Evolutionary conservation across 495 filamentous ascomycete species (phyloP), one percentile per base, ranked within the genome.

Genomic region (Hypoxylon lienhwacheense): DNA sequence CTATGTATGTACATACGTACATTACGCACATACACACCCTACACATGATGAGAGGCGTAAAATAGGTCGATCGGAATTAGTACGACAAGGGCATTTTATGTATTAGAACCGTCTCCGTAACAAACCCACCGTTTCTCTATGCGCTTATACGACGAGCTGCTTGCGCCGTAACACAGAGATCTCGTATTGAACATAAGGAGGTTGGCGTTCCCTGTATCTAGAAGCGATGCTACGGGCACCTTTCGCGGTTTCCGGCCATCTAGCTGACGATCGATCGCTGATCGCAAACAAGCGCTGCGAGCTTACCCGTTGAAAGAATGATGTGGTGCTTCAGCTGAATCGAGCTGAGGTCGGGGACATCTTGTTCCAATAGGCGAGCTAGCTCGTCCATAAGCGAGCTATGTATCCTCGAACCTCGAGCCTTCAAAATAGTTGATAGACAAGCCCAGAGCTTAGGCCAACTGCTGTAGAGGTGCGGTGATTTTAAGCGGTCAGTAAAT

Each of bases 311-410:
- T n/a, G 24, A 40, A 19, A 4, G n/a, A 28, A 42, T 31, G 29
- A 42, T 31, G 17, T 19, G 12, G 22, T 69, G 7, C 39, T 55
- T 16, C 51, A 60, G 25, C 43, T 58, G 3, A 59, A 55, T 0
- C 62, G 55, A 26, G 63, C 53, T 10, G 32, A 70, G 15, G 69
- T 62, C 10, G 53, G 75, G 3, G 72, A 78, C 52, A 54, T 60
- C 21, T 61, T 80, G 0, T 77, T 75, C 58, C n/a, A n/a, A 70
- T 57, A 58, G 63, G 66, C 6, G 47, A 44, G 14, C 35, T 31
- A 41, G 12, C 11, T 14, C 6, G n/a, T n/a, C 1, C 17, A n/a
- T 41, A 8, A 12, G 12, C 12, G 37, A 2, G 2, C 4, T 5
- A 21, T 15, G 15, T 3, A 41, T 25, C 37, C 21, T 25, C n/a